Conservation (phyloP, 352 stramenopile species). For the Phytophthora boehmeriae region DNA sequence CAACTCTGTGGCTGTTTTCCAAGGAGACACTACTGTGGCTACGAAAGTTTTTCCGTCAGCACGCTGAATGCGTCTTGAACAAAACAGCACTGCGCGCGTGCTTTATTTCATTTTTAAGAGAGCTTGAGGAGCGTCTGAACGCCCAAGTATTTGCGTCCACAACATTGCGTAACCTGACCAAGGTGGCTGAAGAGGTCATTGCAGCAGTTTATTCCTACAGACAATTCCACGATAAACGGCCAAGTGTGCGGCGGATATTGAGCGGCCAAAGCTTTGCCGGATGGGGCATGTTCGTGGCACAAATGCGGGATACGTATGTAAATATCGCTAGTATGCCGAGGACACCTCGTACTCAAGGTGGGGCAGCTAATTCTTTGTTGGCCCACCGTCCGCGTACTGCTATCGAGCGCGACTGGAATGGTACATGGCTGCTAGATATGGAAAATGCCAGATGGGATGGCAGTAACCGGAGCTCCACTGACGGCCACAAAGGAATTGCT, state of each 20-base stretch:
- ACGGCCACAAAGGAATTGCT: constrained; percentile 6
- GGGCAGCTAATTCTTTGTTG: background rate
- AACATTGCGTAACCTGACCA: constrained; percentile 34
- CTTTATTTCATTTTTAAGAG: constrained; percentile 35
- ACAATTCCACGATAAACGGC: constrained; percentile 40
- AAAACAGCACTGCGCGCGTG: constrained; percentile 36
- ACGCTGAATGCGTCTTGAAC: constrained; percentile 21
- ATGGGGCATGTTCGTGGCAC: constrained; percentile 48
- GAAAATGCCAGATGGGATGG: constrained; percentile 54
- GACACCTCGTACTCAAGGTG: background rate
- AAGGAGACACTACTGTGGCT: constrained; percentile 38
- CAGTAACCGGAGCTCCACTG: constrained; percentile 4
- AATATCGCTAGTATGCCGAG: constrained; percentile 1
- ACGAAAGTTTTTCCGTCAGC: constrained; percentile 36
- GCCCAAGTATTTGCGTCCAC: constrained; percentile 41
- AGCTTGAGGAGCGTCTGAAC: constrained; percentile 45
- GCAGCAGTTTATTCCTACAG: constrained; percentile 51
- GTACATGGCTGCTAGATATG: constrained; percentile 55
- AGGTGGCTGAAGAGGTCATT: constrained; percentile 54
- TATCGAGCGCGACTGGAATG: constrained; percentile 51
- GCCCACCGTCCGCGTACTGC: constrained; percentile 12
- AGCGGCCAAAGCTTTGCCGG: constrained; percentile 42
- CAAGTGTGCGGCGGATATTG: constrained; percentile 43
- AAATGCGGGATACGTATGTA: constrained; percentile 54
- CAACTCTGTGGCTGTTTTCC: constrained; percentile 47